A percentile compares a stretch with the other conserved stretches of the same genome.
phyloP scores from a whole-genome alignment of 2,329 filamentous ascomycete species.

The Fusarium irregulare region DNA sequence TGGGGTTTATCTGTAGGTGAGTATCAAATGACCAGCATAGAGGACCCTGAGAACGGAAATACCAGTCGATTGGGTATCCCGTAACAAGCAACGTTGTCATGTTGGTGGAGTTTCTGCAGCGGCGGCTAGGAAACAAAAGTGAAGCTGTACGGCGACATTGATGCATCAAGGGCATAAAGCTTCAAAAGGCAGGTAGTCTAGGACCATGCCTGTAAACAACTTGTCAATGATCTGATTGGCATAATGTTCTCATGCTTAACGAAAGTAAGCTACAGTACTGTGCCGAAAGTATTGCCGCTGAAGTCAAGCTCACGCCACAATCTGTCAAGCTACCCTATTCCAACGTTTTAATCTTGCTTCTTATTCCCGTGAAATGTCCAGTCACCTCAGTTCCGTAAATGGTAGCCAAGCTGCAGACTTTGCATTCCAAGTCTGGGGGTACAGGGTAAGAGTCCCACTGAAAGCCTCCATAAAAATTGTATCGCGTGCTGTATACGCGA shows the following conservation, averaged over 20 bases:
- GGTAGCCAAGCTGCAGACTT: neutral
- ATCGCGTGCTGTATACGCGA: neutral
- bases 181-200: neutral
- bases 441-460: neutral
- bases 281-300: neutral
- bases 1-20: neutral
- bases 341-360: neutral
- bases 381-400: neutral
- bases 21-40: neutral
- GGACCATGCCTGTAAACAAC: neutral
- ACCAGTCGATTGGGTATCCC: neutral
- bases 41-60: neutral
- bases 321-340: neutral
- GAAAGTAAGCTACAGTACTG: neutral
- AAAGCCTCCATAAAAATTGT: neutral
- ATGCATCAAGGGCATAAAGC: neutral
- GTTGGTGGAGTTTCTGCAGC: neutral
- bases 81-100: neutral
- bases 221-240: neutral
- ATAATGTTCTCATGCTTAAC: neutral
- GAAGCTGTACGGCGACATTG: neutral
- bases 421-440: slow-evolving; percentile 1
- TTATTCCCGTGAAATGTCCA: neutral
- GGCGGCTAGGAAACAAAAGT: neutral
- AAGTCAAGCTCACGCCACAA: neutral